Percentiles rank a stretch among this genome's conserved stretches.
Conservation (phyloP, 2,329 filamentous ascomycete genomes). For the Penicillium rolfsii region DNA sequence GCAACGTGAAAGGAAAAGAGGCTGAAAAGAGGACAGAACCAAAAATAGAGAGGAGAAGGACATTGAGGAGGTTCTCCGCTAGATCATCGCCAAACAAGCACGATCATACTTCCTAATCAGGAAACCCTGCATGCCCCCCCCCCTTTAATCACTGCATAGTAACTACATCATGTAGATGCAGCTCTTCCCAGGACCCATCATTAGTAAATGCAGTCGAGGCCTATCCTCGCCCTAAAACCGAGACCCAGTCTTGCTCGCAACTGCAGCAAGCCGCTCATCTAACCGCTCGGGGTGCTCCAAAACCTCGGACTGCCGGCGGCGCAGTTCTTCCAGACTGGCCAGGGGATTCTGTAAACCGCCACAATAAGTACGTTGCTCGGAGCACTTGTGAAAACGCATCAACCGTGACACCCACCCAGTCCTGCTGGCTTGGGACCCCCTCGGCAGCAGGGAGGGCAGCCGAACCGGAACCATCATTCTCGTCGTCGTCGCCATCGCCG, state of each 20-base stretch:
- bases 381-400: constrained; percentile 50
- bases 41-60: neutral
- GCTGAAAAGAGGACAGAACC: neutral
- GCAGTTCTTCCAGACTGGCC: constrained; percentile 70
- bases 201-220: neutral
- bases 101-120: neutral
- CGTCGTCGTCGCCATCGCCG: constrained; percentile 48
- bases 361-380: constrained; percentile 50
- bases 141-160: neutral
- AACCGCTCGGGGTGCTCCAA: constrained; percentile 51
- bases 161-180: neutral
- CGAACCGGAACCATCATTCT: constrained; percentile 16
- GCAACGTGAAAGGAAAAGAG: neutral
- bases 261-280: constrained; percentile 25
- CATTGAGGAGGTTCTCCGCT: neutral
- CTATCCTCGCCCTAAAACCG: neutral
- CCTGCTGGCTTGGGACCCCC: constrained; percentile 82
- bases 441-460: constrained; percentile 70
- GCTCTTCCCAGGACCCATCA: neutral
- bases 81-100: neutral
- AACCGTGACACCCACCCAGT: constrained; percentile 82
- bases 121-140: neutral
- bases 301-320: constrained; percentile 66
- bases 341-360: constrained; percentile 66
- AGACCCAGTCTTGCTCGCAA: neutral